phyloP scores from a whole-genome alignment of 192 early-diverging fungal species.

The Lobosporangium transversale region DNA sequence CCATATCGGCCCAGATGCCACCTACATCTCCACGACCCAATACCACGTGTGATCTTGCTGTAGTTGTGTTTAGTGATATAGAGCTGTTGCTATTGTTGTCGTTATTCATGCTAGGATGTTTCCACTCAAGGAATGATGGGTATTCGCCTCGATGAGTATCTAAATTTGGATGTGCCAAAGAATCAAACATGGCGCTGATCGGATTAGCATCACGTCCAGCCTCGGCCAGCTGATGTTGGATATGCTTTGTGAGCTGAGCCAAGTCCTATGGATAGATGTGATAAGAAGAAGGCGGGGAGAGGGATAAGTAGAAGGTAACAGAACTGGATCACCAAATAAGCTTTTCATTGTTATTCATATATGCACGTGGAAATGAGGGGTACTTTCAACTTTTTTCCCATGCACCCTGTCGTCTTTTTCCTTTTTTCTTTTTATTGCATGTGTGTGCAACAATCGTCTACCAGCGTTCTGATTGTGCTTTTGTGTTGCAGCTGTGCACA shows the following conservation, averaged over 20 bases:
- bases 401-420: too few relatives aligned
- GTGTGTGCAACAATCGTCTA: too few relatives aligned
- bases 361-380: not conserved
- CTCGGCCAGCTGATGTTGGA: slow-evolving; percentile 49
- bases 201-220: slow-evolving; percentile 50
- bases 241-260: slow-evolving; percentile 42
- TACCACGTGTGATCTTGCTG: slow-evolving; percentile 32
- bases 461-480: too few relatives aligned
- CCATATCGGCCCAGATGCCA: slow-evolving; percentile 51
- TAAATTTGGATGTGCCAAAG: slow-evolving; percentile 34
- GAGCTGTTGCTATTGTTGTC: not conserved
- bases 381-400: not conserved
- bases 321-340: not conserved
- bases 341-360: not conserved
- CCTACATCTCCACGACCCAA: slow-evolving; percentile 42
- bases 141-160: slow-evolving; percentile 52
- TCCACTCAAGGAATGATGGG: slow-evolving; percentile 40
- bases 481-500: too few relatives aligned
- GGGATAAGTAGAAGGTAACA: not conserved
- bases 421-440: too few relatives aligned
- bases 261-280: slow-evolving; percentile 23
- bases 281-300: not conserved
- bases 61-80: not conserved
- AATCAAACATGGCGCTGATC: slow-evolving; percentile 51
- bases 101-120: not conserved